A percentile compares a stretch with the other conserved stretches of the same genome.
These are phyloP conservation scores for Camelina laxa DNA, from an alignment of 345 rosid genomes.

Conservation along the genomic window DNA sequence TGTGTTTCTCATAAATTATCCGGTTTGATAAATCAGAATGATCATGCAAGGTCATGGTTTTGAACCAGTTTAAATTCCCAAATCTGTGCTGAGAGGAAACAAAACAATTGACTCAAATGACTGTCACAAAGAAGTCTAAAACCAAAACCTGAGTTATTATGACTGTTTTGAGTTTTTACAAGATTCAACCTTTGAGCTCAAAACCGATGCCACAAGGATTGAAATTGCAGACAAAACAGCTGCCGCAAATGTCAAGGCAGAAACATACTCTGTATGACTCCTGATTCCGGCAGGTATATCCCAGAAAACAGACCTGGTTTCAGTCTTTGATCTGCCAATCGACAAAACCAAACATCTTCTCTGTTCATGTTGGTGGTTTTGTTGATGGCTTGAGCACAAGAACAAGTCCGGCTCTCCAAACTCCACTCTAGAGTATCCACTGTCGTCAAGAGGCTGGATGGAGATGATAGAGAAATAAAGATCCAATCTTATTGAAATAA, in stretches of 20 bases:
- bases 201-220: slow-evolving; percentile 52
- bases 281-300: slow-evolving; percentile 65
- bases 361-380: slow-evolving; percentile 30
- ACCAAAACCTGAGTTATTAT: slow-evolving; percentile 14
- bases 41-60: background rate
- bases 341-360: slow-evolving; percentile 52
- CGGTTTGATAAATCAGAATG: background rate
- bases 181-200: slow-evolving; percentile 39
- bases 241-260: slow-evolving; percentile 55
- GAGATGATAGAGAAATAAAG: background rate
- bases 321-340: slow-evolving; percentile 31
- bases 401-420: slow-evolving; percentile 70
- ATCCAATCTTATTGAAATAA: background rate
- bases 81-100: slow-evolving; percentile 11
- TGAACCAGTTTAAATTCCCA: background rate
- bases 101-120: background rate
- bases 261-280: slow-evolving; percentile 56
- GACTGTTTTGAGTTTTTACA: slow-evolving; percentile 27
- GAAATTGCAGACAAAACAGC: slow-evolving; percentile 56
- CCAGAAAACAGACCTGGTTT: slow-evolving; percentile 52
- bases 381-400: slow-evolving; percentile 47
- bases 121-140: background rate
- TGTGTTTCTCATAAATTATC: slow-evolving; percentile 14
- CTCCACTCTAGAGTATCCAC: slow-evolving; percentile 65
- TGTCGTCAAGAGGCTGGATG: slow-evolving; percentile 62